Percentiles rank a stretch among this genome's conserved stretches.
Evolutionary conservation across 1,284 basidiomycete species (phyloP).

Genomic region (Puccinia triticina): DNA sequence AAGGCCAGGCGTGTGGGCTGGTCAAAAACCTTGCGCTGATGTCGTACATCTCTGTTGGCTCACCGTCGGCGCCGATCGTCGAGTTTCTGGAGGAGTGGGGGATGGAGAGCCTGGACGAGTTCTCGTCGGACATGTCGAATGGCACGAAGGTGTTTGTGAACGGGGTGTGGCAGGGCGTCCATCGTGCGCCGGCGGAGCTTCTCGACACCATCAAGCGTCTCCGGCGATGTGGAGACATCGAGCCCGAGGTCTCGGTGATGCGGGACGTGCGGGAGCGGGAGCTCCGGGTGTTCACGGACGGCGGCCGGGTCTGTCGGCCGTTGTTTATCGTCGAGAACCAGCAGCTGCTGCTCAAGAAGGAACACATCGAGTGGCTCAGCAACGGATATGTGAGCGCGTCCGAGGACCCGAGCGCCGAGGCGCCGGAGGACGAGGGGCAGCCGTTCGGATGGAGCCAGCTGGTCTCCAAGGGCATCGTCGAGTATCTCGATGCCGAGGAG

Average conservation of each 20-base stretch:
- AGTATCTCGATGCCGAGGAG: constrained; percentile 95
- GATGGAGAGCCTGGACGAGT: constrained; percentile 86
- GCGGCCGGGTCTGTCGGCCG: constrained; percentile 92
- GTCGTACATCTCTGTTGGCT: constrained; percentile 97
- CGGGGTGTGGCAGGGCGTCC: constrained; percentile 99
- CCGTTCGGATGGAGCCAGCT: constrained; percentile 82
- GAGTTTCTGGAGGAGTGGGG: constrained; percentile 99
- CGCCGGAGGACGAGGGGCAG: constrained; percentile 63
- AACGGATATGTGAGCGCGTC: constrained; percentile 57
- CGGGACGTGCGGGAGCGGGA: constrained; percentile 96
- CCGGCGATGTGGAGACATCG: constrained; percentile 91
- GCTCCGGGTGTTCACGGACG: constrained; percentile 90
- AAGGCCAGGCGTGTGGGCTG: constrained; percentile 98
- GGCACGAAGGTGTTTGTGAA: constrained; percentile 99
- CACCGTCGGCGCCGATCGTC: constrained; percentile 91
- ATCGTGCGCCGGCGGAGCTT: constrained; percentile 87
- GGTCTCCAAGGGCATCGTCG: constrained; percentile 84
- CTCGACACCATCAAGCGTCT: constrained; percentile 91
- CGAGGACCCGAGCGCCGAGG: constrained; percentile 65
- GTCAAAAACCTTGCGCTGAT: constrained; percentile 98
- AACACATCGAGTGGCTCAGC: constrained; percentile 76
- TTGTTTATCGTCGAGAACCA: constrained; percentile 86
- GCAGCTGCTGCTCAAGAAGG: constrained; percentile 78
- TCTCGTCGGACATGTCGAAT: constrained; percentile 75
- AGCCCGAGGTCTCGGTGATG: constrained; percentile 92